Evolutionary conservation across 768 basidiomycete genomes (phyloP), one percentile per base, ranked within the genome.

Genomic region (Mrakia gelida): DNA sequence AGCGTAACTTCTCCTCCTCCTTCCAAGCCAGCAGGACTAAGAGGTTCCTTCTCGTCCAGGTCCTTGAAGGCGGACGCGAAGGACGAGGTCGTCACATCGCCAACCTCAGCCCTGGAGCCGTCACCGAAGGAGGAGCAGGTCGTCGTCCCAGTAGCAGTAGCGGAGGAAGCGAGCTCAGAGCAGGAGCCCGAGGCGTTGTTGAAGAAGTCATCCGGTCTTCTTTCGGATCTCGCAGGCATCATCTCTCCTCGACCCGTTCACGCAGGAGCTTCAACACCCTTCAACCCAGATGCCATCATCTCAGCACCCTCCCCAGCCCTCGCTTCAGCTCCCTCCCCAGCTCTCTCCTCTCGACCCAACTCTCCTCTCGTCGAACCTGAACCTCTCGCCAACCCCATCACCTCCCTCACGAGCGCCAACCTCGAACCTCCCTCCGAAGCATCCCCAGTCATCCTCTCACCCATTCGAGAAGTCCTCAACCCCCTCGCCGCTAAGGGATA

Each of bases 361-460:
- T 70, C 67, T 11, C 67, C 67, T 4, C 67, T 70, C 23, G 34
- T 70, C 34, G 34, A 34, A 26, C 67, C 67, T 7, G 67, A 70
- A 41, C 41, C 67, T 41, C 34, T 41, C 67, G 34, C 41, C 21
- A 34, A 34, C 23, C 34, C 38, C 67, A 70, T 70, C 67, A 70
- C 67, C 18, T 70, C 67, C 34, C 67, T 70, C 41, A 41, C 67
- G 5, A 45, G 41, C 67, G 34, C 34, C 34, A 34, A 70, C 13
- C 67, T 70, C 38, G 67, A 70, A n/a, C 67, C 67, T 41, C 67
- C 67, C 34, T 41, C 38, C 67, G 67, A 70, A 41, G 67, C 67
- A 3, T 70, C 67, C 18, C 67, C 67, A 26, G 38, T 34, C 67
- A 41, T 70, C 21, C 67, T 70, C 21, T 70, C 67, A 10, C 67